A percentile compares a stretch with the other conserved stretches of the same genome.
phyloP scores from a whole-genome alignment of 331 rosid species.

The Malus hybrid region DNA sequence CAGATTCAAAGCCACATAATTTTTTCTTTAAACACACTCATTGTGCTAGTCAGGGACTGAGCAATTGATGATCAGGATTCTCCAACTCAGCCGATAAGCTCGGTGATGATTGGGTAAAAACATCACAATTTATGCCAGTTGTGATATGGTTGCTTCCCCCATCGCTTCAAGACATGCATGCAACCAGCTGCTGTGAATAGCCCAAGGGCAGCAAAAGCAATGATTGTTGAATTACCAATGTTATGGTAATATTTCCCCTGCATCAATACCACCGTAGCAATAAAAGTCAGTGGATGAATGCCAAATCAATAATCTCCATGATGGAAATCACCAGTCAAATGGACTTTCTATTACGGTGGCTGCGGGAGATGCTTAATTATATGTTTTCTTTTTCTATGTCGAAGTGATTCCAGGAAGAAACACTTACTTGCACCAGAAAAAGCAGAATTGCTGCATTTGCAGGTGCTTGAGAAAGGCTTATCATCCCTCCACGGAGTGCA shows the following conservation, averaged over 20 bases:
- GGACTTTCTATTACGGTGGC: not conserved
- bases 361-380: not conserved
- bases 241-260: conserved; percentile 63
- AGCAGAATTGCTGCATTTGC: conserved; percentile 71
- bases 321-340: not conserved
- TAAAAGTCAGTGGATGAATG: not conserved
- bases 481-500: conserved; percentile 97
- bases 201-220: conserved; percentile 60
- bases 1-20: not conserved
- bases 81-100: not conserved
- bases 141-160: conserved; percentile 88
- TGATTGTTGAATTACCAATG: conserved; percentile 56
- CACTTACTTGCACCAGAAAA: conserved; percentile 66
- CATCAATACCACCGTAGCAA: conserved; percentile 9
- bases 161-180: conserved; percentile 70
- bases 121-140: conserved; percentile 62
- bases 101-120: not conserved
- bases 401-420: not conserved
- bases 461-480: conserved; percentile 71
- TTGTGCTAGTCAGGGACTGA: not conserved
- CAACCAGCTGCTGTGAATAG: conserved; percentile 66
- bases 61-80: not conserved
- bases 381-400: not conserved
- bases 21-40: not conserved
- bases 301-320: not conserved